Percentiles rank a stretch among this genome's conserved stretches.
phyloP scores from a whole-genome alignment of 1,284 basidiomycete genomes.

The Sphagnurus paluster region DNA sequence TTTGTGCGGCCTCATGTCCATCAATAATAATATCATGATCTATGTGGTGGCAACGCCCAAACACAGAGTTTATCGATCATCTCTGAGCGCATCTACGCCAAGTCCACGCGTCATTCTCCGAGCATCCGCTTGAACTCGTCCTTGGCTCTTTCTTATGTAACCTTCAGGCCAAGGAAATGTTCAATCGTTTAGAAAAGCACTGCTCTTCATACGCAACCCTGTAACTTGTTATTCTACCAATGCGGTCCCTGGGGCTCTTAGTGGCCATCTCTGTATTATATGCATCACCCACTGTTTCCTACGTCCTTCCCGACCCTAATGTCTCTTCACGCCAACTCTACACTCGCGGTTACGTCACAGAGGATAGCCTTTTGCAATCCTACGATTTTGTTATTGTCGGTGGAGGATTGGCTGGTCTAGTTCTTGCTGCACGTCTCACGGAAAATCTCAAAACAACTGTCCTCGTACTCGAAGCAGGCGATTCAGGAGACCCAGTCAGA shows the following conservation, averaged over 20 bases:
- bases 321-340: constrained; percentile 1
- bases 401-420: constrained; percentile 75
- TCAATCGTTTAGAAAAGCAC: not conserved
- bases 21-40: too few relatives aligned
- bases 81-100: too few relatives aligned
- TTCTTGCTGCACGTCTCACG: constrained; percentile 67
- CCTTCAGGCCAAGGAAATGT: constrained; percentile 2
- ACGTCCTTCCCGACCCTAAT: constrained; percentile 1
- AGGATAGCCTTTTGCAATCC: constrained; percentile 35
- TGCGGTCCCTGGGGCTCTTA: constrained; percentile 7
- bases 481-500: constrained; percentile 43
- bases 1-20: too few relatives aligned
- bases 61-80: too few relatives aligned
- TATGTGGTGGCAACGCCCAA: too few relatives aligned
- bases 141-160: not conserved
- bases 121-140: not conserved
- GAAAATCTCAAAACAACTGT: constrained; percentile 68
- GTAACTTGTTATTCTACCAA: not conserved
- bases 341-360: constrained; percentile 39
- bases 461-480: constrained; percentile 73
- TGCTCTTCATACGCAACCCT: not conserved
- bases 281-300: constrained; percentile 1
- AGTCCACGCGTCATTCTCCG: not conserved
- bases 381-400: constrained; percentile 64
- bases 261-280: constrained; percentile 1